These are phyloP conservation scores for Carex parvula DNA, from an alignment of 176 grass and related monocot genomes.

Conservation along the genomic window DNA sequence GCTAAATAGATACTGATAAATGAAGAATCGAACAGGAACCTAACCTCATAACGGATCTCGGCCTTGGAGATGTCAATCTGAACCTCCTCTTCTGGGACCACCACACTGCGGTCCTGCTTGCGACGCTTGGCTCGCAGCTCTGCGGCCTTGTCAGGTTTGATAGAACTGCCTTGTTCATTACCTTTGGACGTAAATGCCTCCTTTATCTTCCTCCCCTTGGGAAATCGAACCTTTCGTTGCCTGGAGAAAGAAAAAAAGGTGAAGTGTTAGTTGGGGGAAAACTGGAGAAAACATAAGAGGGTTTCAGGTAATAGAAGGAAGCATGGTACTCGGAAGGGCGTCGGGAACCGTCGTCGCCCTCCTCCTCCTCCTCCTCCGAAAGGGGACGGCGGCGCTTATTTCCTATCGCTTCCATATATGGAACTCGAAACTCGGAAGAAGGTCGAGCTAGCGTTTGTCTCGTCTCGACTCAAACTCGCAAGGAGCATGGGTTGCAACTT, in stretches of 20 bases:
- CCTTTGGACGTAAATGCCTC: slow-evolving; percentile 9
- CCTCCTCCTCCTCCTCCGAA: slow-evolving; percentile 25
- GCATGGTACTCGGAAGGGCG: slow-evolving; percentile 28
- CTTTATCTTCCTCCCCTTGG: slow-evolving; percentile 89
- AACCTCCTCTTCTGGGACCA: slow-evolving; percentile 39
- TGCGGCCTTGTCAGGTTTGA: slow-evolving; percentile 60
- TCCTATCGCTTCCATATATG: slow-evolving; percentile 34
- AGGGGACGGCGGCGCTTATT: slow-evolving; percentile 37
- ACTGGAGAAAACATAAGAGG: not conserved
- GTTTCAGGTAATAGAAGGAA: not conserved
- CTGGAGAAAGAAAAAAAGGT: slow-evolving; percentile 26
- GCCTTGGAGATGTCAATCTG: slow-evolving; percentile 43
- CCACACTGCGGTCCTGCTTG: slow-evolving; percentile 34
- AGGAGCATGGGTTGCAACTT: no score
- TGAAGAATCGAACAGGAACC: not conserved
- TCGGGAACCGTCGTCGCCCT: slow-evolving; percentile 26
- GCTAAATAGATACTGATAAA: not conserved
- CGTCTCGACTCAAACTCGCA: not conserved
- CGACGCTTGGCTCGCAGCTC: slow-evolving; percentile 64
- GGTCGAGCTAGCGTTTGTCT: not conserved
- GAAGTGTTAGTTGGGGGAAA: slow-evolving; percentile 21
- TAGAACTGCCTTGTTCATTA: slow-evolving; percentile 41
- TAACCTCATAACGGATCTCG: slow-evolving; percentile 76
- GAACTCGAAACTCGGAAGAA: not conserved
- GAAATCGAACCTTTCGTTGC: slow-evolving; percentile 69